These are phyloP conservation scores for Raphanus hybrid DNA, from an alignment of 441 rosid genomes.

Conservation along the genomic window DNA sequence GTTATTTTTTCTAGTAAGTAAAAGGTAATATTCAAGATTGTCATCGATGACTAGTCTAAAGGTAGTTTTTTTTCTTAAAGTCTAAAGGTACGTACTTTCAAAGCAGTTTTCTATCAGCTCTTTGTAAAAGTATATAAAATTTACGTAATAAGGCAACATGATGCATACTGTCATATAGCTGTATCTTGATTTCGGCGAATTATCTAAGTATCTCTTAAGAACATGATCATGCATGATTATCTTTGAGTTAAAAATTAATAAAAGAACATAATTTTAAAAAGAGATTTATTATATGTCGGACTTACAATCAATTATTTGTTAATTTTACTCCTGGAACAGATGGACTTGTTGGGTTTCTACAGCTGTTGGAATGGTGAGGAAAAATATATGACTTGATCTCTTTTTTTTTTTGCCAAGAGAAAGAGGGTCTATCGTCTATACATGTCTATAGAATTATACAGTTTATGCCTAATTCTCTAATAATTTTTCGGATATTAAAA, in stretches of 20 bases:
- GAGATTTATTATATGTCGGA: neutral
- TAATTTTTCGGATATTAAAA: neutral
- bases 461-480: neutral
- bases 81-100: neutral
- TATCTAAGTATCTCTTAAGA: neutral
- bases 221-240: constrained; percentile 26
- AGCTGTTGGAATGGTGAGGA: constrained; percentile 63
- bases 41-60: neutral
- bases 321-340: constrained; percentile 47
- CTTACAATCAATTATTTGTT: neutral
- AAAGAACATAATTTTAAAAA: neutral
- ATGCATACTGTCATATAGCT: constrained; percentile 15
- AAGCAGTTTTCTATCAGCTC: neutral
- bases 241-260: neutral
- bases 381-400: constrained; percentile 2
- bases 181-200: neutral
- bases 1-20: neutral
- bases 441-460: neutral
- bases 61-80: neutral
- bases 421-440: neutral
- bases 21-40: neutral
- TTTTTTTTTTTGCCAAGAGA: neutral
- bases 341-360: constrained; percentile 64
- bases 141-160: neutral
- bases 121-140: neutral